phyloP scores from a whole-genome alignment of 31 red algal genomes.

The Odonthalia washingtoniensis region DNA sequence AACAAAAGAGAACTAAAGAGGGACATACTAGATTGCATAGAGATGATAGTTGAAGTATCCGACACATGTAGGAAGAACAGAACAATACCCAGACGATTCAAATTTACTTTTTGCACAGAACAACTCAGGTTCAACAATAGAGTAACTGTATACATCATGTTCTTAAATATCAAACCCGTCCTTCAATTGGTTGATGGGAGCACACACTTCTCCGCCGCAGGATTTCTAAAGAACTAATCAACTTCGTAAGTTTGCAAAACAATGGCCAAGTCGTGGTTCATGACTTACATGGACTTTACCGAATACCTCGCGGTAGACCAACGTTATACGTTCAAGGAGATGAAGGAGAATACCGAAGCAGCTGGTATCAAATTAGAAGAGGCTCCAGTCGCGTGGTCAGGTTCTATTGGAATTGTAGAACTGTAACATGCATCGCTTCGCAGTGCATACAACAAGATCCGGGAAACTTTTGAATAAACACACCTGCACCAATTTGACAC shows the following conservation, averaged over 20 bases:
- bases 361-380: neutral
- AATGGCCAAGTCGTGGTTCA: neutral
- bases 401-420: neutral
- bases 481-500: too few species aligned
- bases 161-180: neutral
- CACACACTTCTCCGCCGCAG: neutral
- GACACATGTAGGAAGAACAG: neutral
- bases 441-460: neutral
- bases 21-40: neutral
- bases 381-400: neutral
- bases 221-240: neutral
- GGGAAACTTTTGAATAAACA: neutral
- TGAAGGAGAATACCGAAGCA: neutral
- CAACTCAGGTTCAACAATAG: neutral
- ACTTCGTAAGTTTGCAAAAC: neutral
- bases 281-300: neutral
- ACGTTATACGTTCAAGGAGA: neutral
- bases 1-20: neutral
- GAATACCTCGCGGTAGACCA: neutral
- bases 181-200: neutral
- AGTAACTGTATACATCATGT: neutral
- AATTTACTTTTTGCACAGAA: neutral
- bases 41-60: neutral
- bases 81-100: neutral
- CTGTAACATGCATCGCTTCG: neutral